phyloP scores from a whole-genome alignment of 2,329 filamentous ascomycete genomes.

The Alternaria sp. region DNA sequence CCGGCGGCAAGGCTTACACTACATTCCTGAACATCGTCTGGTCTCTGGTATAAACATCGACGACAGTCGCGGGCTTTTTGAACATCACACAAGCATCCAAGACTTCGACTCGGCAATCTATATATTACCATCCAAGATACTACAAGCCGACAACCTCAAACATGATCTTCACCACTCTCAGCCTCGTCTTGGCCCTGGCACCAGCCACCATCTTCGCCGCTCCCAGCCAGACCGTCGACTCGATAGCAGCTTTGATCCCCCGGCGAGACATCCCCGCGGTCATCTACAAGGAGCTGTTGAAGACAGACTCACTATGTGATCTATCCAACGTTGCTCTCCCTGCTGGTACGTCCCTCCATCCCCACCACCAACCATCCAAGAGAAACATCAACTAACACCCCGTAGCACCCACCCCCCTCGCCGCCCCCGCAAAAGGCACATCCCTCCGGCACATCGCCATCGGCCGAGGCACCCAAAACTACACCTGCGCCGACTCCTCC shows the following conservation, averaged over 20 bases:
- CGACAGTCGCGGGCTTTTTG: background rate
- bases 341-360: constrained; percentile 32
- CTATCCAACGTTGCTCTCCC: constrained; percentile 40
- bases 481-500: constrained; percentile 74
- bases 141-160: constrained; percentile 4
- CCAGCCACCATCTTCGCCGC: constrained; percentile 43
- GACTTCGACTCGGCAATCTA: constrained; percentile 8
- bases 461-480: constrained; percentile 91
- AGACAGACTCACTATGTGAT: constrained; percentile 35
- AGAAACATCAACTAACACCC: constrained; percentile 23
- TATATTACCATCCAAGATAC: background rate
- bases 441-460: constrained; percentile 78
- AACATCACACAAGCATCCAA: constrained; percentile 12
- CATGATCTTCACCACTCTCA: constrained; percentile 46
- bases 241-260: constrained; percentile 28
- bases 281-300: constrained; percentile 27
- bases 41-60: background rate
- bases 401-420: constrained; percentile 64
- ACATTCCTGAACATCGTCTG: background rate
- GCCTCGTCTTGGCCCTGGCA: constrained; percentile 43
- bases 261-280: constrained; percentile 23
- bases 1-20: background rate
- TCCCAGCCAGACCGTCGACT: constrained; percentile 33
- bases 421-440: constrained; percentile 65
- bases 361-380: background rate